Percentiles rank a stretch among this genome's conserved stretches.
These are phyloP conservation scores for Aureobasidium sp. DNA, from an alignment of 2,329 filamentous ascomycete species.

Conservation along the genomic window DNA sequence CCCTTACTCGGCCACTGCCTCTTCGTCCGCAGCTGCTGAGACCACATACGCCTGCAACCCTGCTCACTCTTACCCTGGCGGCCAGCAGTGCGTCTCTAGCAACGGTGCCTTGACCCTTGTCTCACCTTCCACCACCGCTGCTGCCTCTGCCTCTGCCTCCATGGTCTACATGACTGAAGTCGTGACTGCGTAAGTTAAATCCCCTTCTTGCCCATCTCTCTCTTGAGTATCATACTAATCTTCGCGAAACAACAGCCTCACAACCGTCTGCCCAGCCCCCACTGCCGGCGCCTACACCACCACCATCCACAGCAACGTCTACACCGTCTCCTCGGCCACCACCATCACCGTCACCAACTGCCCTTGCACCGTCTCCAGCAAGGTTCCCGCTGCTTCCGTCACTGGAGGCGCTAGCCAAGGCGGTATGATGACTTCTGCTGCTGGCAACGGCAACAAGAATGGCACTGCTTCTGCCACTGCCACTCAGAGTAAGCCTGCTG, in stretches of 20 bases:
- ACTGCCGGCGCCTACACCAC: conserved; percentile 44
- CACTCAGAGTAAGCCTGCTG: not conserved
- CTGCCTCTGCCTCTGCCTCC: not conserved
- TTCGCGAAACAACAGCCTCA: conserved; percentile 50
- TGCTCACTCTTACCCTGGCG: no score
- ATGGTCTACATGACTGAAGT: conserved; percentile 9
- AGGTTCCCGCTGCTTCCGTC: conserved; percentile 1
- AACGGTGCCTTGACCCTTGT: no score
- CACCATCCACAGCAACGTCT: conserved; percentile 58
- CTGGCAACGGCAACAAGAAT: not conserved
- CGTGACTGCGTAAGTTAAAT: conserved; percentile 43
- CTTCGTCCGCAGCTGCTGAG: no score
- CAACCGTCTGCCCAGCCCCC: conserved; percentile 65
- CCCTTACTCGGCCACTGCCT: not conserved
- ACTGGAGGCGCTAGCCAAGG: not conserved
- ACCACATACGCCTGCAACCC: no score
- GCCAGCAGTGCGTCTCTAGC: no score
- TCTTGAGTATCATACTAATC: conserved; percentile 25
- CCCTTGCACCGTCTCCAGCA: conserved; percentile 19
- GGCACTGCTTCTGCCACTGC: conserved; percentile 11
- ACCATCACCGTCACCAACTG: conserved; percentile 21
- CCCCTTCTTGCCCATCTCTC: no score
- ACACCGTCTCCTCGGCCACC: conserved; percentile 52
- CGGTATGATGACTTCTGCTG: not conserved
- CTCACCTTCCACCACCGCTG: not conserved